Evolutionary conservation across 208 protist genomes (phyloP).

Genomic region (Crithidia bombi): DNA sequence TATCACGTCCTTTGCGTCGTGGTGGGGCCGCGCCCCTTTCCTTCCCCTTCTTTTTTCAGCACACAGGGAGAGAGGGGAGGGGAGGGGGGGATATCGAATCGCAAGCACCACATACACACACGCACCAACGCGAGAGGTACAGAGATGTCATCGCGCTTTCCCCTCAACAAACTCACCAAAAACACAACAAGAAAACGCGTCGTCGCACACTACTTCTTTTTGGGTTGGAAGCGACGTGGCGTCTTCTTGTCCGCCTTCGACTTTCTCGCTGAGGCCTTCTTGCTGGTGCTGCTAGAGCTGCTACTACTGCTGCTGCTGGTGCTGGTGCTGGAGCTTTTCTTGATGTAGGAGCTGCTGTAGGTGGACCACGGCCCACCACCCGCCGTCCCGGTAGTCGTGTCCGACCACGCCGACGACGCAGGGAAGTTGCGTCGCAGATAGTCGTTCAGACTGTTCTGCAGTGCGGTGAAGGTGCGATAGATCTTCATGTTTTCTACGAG

Average conservation of each 20-base stretch:
- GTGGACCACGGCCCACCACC: neutral
- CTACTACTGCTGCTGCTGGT: neutral
- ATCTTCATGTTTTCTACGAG: constrained; percentile 48
- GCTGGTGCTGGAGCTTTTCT: neutral
- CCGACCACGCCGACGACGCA: constrained; percentile 20
- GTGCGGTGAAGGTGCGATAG: constrained; percentile 83
- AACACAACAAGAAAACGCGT: no score
- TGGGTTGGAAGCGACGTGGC: constrained; percentile 28
- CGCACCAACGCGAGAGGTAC: no score
- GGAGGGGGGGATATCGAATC: no score
- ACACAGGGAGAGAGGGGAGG: no score
- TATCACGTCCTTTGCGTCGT: no score
- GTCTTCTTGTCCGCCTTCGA: constrained; percentile 25
- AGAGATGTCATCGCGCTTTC: no score
- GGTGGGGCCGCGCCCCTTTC: no score
- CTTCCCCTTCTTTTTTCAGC: no score
- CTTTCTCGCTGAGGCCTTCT: neutral
- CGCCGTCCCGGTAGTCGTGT: neutral
- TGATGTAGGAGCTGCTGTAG: neutral
- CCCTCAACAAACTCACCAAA: no score
- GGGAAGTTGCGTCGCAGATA: constrained; percentile 85
- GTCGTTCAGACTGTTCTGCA: constrained; percentile 85
- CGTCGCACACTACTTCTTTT: constrained; percentile 11
- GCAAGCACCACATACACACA: neutral
- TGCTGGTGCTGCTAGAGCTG: neutral